Percentiles rank a stretch among this genome's conserved stretches.
Conservation (phyloP, 371 early-diverging fungal genomes). For the Capillidium heterosporum region DNA sequence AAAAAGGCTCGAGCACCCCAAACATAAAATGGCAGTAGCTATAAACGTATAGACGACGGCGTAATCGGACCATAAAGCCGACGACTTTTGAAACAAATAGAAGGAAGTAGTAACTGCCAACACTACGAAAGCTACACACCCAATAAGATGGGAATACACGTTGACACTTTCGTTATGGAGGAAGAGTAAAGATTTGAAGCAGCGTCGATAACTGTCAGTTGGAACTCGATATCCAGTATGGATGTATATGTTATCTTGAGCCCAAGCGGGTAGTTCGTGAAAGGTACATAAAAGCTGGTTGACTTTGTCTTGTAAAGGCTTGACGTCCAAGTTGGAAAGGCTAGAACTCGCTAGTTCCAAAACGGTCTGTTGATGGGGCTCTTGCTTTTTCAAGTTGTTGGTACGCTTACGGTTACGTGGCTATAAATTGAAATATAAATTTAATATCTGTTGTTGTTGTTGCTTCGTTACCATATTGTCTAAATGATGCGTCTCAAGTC, state of each 20-base stretch:
- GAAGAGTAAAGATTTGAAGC: constrained; percentile 53
- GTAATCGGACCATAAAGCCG: constrained; percentile 30
- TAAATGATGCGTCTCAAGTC: no score
- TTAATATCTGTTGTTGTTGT: no score
- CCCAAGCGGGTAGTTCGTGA: constrained; percentile 48
- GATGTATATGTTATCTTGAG: constrained; percentile 53
- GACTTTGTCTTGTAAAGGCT: background rate
- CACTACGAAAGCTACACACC: background rate
- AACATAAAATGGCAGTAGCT: constrained; percentile 49
- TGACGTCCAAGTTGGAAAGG: background rate
- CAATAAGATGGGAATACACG: constrained; percentile 6
- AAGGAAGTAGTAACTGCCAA: background rate
- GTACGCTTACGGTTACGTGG: no score
- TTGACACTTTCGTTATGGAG: constrained; percentile 77
- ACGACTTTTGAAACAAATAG: background rate
- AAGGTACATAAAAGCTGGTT: constrained; percentile 13
- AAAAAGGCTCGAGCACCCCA: constrained; percentile 60
- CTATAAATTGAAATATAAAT: no score
- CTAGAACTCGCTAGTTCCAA: no score
- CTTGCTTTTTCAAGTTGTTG: no score
- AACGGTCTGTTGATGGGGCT: no score
- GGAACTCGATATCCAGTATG: constrained; percentile 61
- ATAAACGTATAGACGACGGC: constrained; percentile 47
- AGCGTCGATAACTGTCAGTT: constrained; percentile 46
- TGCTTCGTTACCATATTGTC: no score